These are phyloP conservation scores for Ogataea henricii DNA, from an alignment of 805 yeast species.

Conservation along the genomic window DNA sequence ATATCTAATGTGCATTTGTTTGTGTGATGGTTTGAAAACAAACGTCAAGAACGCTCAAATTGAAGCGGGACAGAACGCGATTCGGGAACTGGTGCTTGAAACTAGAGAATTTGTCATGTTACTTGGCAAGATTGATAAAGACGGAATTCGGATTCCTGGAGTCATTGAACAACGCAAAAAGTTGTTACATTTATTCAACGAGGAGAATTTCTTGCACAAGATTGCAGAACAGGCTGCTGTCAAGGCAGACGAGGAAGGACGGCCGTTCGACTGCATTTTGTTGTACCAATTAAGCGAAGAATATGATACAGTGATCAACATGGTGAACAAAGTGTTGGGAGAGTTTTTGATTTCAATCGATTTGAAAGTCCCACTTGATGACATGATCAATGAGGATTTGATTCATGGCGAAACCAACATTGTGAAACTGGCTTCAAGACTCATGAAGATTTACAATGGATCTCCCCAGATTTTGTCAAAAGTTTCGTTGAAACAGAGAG, in stretches of 20 bases:
- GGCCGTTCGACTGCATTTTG: constrained; percentile 79
- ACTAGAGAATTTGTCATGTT: constrained; percentile 81
- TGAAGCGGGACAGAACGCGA: constrained; percentile 69
- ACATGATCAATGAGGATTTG: constrained; percentile 20
- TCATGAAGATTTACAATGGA: constrained; percentile 48
- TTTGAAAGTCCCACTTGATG: constrained; percentile 25
- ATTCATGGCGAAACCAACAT: constrained; percentile 47
- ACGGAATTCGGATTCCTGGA: constrained; percentile 81
- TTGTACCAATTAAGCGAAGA: constrained; percentile 89
- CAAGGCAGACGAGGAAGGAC: constrained; percentile 88
- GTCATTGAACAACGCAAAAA: constrained; percentile 75
- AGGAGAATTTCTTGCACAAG: constrained; percentile 60
- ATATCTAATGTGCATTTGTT: constrained; percentile 71
- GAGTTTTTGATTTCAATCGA: constrained; percentile 75
- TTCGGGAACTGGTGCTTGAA: constrained; percentile 81
- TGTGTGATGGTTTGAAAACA: constrained; percentile 42
- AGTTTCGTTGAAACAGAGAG: constrained; percentile 55
- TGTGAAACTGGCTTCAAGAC: constrained; percentile 47
- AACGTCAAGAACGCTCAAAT: constrained; percentile 43
- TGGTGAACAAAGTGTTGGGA: constrained; percentile 76
- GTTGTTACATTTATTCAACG: constrained; percentile 58
- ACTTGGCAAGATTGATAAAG: constrained; percentile 78
- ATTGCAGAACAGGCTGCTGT: constrained; percentile 85
- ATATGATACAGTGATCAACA: constrained; percentile 72
- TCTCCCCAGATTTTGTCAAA: constrained; percentile 61